Base-by-base conservation (phyloP, 805 yeast genomes). In the Sungouiozyma intestinalis region DNA sequence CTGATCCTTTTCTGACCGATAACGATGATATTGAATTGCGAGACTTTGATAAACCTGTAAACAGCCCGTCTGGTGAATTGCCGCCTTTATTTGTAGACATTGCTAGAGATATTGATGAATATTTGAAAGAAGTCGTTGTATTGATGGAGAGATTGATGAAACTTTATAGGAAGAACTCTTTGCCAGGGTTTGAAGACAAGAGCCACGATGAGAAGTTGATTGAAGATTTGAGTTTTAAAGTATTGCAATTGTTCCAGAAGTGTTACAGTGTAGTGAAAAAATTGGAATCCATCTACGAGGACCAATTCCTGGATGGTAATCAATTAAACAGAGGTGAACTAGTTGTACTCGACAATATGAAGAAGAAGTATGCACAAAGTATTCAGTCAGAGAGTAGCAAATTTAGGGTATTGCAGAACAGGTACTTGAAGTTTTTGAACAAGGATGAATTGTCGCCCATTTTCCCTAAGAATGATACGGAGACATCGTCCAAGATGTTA, bases 131-230 rank as follows among this genome's bases (percentile, higher is more conserved):
- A 20, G 77, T 85, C 33, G 73, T 72, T 36, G 54, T 55, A 19
- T 69, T 76, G 46, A 72, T 84, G 49, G 74, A 71, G 40, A 75
- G 73, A 50, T 69, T 90, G 52, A 79, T 78, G 40, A 72, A 73
- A 34, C 62, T 86, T 31, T 92, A 92, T 60, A 81, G 82, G 59
- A 83, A 81, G 63, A 81, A 87, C 51, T 69, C 90, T 13, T 72
- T 92, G 31, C 95, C 97, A 2, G 92, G 92, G 16, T 85, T 86
- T 57, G 80, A 76, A 51, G 97, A 92, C 61, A 77, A 86, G 46
- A 72, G 78, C 14, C 68, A 68, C 29, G 82, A 85, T 49, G 96
- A 88, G 49, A 72, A 72, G 40, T 76, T 77, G 55, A 86, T 92
- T 45, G 96, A 92, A 54, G 74, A 74, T 40, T 62, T 87, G 50